Evolutionary conservation across 2,329 filamentous ascomycete genomes (phyloP).

Genomic region (Cytospora leucostoma): DNA sequence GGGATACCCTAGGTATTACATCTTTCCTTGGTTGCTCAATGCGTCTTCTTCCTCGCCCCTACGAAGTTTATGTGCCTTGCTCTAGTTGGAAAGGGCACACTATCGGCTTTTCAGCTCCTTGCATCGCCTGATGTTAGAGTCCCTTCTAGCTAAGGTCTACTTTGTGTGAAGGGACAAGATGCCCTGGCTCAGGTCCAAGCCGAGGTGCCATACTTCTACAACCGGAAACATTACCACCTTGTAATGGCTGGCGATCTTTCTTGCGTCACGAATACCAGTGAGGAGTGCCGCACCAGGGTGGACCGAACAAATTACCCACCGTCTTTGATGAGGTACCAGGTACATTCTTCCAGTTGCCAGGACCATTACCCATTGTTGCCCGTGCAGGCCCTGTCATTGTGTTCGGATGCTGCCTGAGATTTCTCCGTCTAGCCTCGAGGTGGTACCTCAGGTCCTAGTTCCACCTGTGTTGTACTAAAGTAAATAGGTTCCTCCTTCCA

Average conservation of each 20-base stretch:
- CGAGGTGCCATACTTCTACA: slow-evolving; percentile 21
- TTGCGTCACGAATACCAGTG: slow-evolving; percentile 39
- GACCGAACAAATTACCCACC: slow-evolving; percentile 42
- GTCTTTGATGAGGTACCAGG: slow-evolving; percentile 44
- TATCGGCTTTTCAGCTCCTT: slow-evolving; percentile 52
- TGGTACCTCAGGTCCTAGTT: slow-evolving; percentile 50
- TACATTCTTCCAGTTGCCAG: slow-evolving; percentile 33
- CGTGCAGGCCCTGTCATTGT: slow-evolving; percentile 45
- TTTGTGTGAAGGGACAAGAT: slow-evolving; percentile 2
- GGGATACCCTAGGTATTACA: slow-evolving; percentile 7
- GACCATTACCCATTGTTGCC: slow-evolving; percentile 34
- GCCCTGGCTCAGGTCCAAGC: slow-evolving; percentile 40
- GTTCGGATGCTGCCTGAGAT: slow-evolving; percentile 49
- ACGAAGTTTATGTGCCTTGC: slow-evolving; percentile 27
- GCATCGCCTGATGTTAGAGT: slow-evolving; percentile 38
- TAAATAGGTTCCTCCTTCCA: slow-evolving; percentile 40
- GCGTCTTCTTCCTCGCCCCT: slow-evolving; percentile 8
- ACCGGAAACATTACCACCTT: slow-evolving; percentile 29
- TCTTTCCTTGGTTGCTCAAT: slow-evolving; percentile 15
- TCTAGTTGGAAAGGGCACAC: slow-evolving; percentile 43
- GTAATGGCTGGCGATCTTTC: slow-evolving; percentile 39
- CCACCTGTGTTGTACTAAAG: slow-evolving; percentile 48
- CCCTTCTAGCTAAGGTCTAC: slow-evolving; percentile 36
- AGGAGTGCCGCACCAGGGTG: slow-evolving; percentile 37
- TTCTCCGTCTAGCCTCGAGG: slow-evolving; percentile 47